Evolutionary conservation across 768 basidiomycete species (phyloP).

Genomic region (Pulveroboletus sp.): DNA sequence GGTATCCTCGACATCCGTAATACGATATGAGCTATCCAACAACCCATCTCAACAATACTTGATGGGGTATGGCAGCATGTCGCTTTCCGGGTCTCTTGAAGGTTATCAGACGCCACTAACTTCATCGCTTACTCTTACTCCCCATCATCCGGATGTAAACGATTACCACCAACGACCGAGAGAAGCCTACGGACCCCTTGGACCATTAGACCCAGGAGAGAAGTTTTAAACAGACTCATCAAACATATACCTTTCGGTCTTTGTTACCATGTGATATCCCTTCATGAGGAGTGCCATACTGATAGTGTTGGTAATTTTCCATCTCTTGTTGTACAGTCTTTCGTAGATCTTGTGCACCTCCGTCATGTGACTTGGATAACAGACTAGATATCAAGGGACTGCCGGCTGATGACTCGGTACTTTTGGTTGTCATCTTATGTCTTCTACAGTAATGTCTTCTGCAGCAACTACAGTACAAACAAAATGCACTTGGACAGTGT

Average conservation of each 20-base stretch:
- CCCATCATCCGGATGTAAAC: conserved; percentile 26
- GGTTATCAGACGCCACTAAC: conserved; percentile 24
- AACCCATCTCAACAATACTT: conserved; percentile 35
- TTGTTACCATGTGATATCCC: conserved; percentile 1
- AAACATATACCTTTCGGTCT: conserved; percentile 27
- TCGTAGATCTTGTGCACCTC: conserved; percentile 3
- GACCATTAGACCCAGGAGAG: conserved; percentile 58
- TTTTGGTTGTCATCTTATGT: not conserved
- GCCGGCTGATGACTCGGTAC: not conserved
- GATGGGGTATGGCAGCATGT: conserved; percentile 50
- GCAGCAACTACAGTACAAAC: not conserved
- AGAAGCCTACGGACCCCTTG: conserved; percentile 46
- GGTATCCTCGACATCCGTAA: conserved; percentile 31
- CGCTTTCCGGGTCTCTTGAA: conserved; percentile 41
- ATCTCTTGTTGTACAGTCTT: conserved; percentile 13
- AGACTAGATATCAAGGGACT: not conserved
- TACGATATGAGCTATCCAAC: conserved; percentile 64
- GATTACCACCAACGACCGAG: conserved; percentile 35
- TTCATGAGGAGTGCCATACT: not conserved
- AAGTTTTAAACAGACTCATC: conserved; percentile 38
- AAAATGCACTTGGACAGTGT: not conserved
- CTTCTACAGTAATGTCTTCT: not conserved
- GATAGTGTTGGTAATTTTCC: not conserved
- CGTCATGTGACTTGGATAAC: not conserved
- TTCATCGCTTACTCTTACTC: conserved; percentile 31